phyloP scores from a whole-genome alignment of 2,329 filamentous ascomycete species.

The Trichoderma koningiopsis region DNA sequence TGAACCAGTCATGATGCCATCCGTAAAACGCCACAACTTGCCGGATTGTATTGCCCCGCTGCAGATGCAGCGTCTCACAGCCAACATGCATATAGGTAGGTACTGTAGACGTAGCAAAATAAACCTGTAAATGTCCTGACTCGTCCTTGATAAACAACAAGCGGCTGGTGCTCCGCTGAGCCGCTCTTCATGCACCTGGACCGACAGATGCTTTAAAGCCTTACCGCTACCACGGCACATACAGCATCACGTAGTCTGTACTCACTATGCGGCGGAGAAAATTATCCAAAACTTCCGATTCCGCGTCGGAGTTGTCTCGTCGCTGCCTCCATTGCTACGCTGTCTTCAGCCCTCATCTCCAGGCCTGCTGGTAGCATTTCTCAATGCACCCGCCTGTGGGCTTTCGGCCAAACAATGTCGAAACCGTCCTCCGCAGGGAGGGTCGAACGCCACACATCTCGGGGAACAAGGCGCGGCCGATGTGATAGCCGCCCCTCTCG shows the following conservation, averaged over 20 bases:
- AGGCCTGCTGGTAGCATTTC: background rate
- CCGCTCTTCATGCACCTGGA: background rate
- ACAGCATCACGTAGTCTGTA: too few relatives aligned
- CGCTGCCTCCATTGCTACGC: background rate
- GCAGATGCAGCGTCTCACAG: background rate
- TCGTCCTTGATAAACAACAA: background rate
- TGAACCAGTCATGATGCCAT: background rate
- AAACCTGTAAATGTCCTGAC: background rate
- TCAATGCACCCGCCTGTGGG: constrained; percentile 4
- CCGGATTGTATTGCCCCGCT: background rate
- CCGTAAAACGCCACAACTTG: background rate
- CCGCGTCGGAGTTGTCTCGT: background rate
- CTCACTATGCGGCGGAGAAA: background rate
- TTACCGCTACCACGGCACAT: background rate
- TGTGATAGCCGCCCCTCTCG: constrained; percentile 2
- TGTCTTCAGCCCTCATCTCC: background rate
- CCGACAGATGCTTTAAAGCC: background rate
- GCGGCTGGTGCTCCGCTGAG: background rate
- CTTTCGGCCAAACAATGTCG: constrained; percentile 10
- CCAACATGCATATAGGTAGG: background rate
- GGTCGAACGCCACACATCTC: constrained; percentile 12
- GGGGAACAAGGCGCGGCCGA: constrained; percentile 21
- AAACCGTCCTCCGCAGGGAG: constrained; percentile 23
- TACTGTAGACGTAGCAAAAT: background rate
- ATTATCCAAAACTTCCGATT: background rate